Conservation (phyloP, 345 rosid genomes). For the Salix exigua region DNA sequence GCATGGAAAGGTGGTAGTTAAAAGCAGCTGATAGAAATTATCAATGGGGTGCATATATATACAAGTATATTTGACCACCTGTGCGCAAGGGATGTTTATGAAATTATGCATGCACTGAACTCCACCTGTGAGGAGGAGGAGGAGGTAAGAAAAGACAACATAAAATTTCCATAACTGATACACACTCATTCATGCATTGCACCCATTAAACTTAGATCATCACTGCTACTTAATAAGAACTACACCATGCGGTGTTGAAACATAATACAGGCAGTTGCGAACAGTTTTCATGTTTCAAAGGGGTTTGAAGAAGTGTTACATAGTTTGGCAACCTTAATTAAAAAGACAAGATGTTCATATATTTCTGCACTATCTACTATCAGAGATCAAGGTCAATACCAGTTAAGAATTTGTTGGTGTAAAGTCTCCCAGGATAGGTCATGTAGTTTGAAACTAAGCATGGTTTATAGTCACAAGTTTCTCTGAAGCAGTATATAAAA, state of each 20-base stretch:
- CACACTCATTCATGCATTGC: neutral
- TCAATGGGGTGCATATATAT: neutral
- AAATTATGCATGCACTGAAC: neutral
- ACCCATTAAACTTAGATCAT: neutral
- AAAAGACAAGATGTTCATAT: neutral
- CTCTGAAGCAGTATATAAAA: neutral
- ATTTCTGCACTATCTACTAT: neutral
- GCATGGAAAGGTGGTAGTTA: neutral
- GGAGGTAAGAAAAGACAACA: neutral
- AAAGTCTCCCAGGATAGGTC: neutral
- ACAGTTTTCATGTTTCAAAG: neutral
- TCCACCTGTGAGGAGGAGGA: neutral
- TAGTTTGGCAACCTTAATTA: neutral
- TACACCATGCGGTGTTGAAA: neutral
- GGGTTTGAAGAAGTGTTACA: neutral
- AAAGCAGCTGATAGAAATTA: neutral
- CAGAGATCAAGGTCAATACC: neutral
- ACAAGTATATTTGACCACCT: neutral
- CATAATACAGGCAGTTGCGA: neutral
- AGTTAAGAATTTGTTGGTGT: neutral
- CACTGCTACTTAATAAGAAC: neutral
- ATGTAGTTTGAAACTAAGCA: neutral
- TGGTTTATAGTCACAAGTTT: neutral
- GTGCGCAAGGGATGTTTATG: neutral
- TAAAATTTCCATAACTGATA: neutral